Base-by-base conservation (phyloP, 345 rosid species). In the Mercurialis annua region DNA sequence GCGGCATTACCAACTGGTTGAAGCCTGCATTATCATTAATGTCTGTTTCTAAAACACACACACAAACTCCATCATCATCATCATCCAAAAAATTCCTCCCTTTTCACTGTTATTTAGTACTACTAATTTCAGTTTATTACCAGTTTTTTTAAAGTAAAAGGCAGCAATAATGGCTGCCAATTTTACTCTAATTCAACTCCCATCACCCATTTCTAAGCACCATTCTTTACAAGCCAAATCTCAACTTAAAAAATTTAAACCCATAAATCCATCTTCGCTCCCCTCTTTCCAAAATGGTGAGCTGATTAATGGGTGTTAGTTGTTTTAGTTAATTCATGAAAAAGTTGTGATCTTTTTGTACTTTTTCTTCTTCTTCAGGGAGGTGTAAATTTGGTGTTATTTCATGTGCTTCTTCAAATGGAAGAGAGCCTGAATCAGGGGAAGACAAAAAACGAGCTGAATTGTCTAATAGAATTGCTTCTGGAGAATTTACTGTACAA, bases 401-500 rank as follows among this genome's bases (percentile, higher is more conserved):
- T 26, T 58, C 76, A 24, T 80, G 81, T 57, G 69, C 87, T 44
- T 76, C 81, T 58, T 81, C 92, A 8, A 86, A 90, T 71, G 95
- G 92, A 57, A 84, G 81, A 68, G 87, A 67, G 65, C 79, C 91
- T 7, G 85, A 77, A 9, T 46, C 87, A n/a, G 64, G 10, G 16
- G 80, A 78, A 29, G 88, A 88, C 78, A 88, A 84, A 70, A 90
- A 87, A 60, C 85, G 87, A 6, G 93, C 86, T 36, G 83, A 90
- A 71, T 75, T 92, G 74, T 88, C 93, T 60, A 82, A 87, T 43
- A 78, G 88, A 56, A 92, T 90, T 76, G 88, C 96, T 78, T 84
- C 97, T 31, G 96, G 97, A 43, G 97, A 83, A 18, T 92, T 92
- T 78, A 90, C 92, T 6, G 89, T 87, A 0, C 72, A 69, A 30